phyloP scores from a whole-genome alignment of 805 yeast genomes.

The Lipomyces sp. region DNA sequence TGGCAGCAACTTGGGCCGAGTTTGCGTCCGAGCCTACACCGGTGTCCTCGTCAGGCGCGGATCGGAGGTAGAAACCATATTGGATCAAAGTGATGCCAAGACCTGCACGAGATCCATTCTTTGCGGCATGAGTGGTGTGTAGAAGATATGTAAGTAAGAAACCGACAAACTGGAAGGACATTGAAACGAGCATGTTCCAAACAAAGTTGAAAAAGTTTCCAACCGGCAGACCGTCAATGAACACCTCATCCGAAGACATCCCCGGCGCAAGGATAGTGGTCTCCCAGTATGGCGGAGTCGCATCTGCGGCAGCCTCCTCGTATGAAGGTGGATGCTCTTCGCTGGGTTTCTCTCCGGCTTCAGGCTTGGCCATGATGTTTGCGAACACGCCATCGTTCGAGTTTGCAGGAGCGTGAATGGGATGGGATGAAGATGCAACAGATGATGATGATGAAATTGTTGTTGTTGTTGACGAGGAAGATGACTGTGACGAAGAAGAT shows the following conservation, averaged over 20 bases:
- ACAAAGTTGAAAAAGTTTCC: conserved; percentile 86
- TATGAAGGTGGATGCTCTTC: conserved; percentile 54
- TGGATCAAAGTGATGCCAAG: conserved; percentile 81
- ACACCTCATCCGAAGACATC: conserved; percentile 77
- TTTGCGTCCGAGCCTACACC: conserved; percentile 48
- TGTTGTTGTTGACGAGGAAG: conserved; percentile 19
- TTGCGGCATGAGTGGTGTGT: conserved; percentile 97
- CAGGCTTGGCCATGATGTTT: conserved; percentile 90
- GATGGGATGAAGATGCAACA: conserved; percentile 29
- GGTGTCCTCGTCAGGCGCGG: conserved; percentile 12
- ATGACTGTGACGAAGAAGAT: conserved; percentile 10
- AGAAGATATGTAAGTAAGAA: conserved; percentile 85
- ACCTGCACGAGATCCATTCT: conserved; percentile 92
- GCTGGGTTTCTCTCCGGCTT: conserved; percentile 45
- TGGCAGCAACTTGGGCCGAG: conserved; percentile 41
- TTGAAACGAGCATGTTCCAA: conserved; percentile 87
- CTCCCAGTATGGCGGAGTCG: conserved; percentile 97
- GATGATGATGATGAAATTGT: conserved; percentile 32
- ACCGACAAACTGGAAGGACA: conserved; percentile 93
- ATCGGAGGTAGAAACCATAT: conserved; percentile 60
- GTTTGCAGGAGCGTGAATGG: conserved; percentile 9
- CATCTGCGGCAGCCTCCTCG: conserved; percentile 92
- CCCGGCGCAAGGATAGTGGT: conserved; percentile 80
- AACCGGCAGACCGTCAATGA: conserved; percentile 93
- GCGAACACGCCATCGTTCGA: conserved; percentile 87